Base-by-base conservation (phyloP, 139 green algal genomes). In the Ettlia oleoabundans region DNA sequence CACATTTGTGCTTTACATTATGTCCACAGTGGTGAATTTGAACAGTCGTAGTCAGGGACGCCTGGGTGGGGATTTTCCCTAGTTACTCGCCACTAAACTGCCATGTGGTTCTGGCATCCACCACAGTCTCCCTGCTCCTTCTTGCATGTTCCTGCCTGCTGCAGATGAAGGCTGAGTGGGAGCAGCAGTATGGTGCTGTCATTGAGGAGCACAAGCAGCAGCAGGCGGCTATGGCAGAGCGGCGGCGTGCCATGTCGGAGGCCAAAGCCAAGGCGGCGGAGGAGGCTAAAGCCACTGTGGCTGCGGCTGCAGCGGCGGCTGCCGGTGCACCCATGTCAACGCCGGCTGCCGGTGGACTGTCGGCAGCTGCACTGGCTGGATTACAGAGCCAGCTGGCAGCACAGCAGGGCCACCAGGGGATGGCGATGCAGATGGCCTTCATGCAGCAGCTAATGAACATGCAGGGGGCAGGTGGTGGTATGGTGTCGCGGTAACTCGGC, bases 191-290 rank as follows among this genome's bases (percentile, higher is more conserved):
- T 19, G 35, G 35, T 1, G 24, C 13, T 7, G 24, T 69, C 3
- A 80, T 80, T 26, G 21, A 68, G 35, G 73, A 80, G 53, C 73
- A 67, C n/a, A 35, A 28, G 52, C 52, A 68, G 52, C 18, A 26
- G 52, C 32, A 69, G 2, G 73, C 52, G 1, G 73, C 28, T 24
- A 4, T 80, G 37, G 52, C 53, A 32, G 47, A 67, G 53, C 73
- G 73, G 18, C 52, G 73, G 0, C 35, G 35, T 9, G 55, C 55
- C 18, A n/a, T n/a, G 18, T 28, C 55, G 6, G 53, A 42, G 53
- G 52, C 35, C 7, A 33, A 8, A 7, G 51, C 52, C 24, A 42
- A 42, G 28, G 43, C 70, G 35, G 70, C 52, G 43, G 70, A n/a
- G 19, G 70, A 30, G 1, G 53, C 73, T 5, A 33, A 21, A 24